Conservation (phyloP, 2,329 filamentous ascomycete species). For the Venturia nashicola region DNA sequence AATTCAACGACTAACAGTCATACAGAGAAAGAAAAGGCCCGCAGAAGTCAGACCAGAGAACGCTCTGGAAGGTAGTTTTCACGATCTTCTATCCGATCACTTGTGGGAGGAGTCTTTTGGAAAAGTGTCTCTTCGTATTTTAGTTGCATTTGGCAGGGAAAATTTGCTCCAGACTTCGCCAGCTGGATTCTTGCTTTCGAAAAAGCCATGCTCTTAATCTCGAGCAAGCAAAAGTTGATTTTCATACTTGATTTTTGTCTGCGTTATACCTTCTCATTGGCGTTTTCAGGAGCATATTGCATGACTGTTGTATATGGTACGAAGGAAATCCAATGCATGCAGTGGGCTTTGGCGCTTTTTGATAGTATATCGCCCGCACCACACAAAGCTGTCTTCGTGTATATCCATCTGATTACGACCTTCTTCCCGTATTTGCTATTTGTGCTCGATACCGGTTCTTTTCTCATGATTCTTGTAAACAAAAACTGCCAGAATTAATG, state of each 20-base stretch:
- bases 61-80: constrained; percentile 21
- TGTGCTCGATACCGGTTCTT: no score
- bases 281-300: not conserved
- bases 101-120: not conserved
- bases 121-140: not conserved
- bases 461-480: no score
- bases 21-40: constrained; percentile 26
- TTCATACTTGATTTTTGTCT: not conserved
- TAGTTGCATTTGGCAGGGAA: not conserved
- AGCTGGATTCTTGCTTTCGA: not conserved
- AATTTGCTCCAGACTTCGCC: not conserved
- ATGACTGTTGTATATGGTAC: not conserved
- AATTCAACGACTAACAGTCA: constrained; percentile 4
- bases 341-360: no score
- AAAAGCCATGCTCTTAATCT: not conserved
- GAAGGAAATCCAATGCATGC: no score
- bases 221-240: not conserved
- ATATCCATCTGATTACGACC: no score
- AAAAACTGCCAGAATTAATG: no score
- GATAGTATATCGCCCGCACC: no score
- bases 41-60: constrained; percentile 23
- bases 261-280: not conserved
- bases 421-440: no score
- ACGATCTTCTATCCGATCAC: not conserved
- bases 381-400: no score